Evolutionary conservation across 352 stramenopile genomes (phyloP).

Genomic region (Pythium sp.): DNA sequence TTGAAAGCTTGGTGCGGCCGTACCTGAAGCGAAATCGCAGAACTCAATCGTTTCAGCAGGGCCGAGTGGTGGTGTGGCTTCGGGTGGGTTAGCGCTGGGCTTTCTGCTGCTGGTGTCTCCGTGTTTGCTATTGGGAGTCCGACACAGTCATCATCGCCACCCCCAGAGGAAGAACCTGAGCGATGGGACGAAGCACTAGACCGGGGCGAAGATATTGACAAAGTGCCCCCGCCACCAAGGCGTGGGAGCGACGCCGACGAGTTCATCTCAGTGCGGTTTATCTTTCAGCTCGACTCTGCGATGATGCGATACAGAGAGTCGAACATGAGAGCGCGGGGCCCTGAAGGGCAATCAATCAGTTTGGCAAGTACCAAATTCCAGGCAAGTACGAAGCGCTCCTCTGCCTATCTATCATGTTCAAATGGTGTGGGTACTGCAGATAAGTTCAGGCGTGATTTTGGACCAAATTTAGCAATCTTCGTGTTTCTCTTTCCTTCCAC

Average conservation of each 20-base stretch:
- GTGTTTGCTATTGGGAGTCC: background rate
- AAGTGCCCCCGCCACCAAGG: background rate
- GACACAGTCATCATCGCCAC: background rate
- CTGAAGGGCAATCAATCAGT: too few species aligned
- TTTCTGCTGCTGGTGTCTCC: background rate
- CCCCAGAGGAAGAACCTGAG: background rate
- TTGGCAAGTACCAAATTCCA: too few species aligned
- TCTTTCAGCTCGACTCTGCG: too few species aligned
- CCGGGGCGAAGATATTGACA: background rate
- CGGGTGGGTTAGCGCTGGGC: background rate
- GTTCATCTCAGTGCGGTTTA: background rate
- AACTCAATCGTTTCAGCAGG: background rate
- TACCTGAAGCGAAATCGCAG: constrained; percentile 6
- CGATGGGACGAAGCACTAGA: background rate
- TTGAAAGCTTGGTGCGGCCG: background rate
- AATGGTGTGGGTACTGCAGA: too few species aligned
- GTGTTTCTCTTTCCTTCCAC: too few species aligned
- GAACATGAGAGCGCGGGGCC: too few species aligned
- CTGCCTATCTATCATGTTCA: too few species aligned
- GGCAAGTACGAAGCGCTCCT: too few species aligned
- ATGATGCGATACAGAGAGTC: background rate
- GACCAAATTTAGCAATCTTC: too few species aligned
- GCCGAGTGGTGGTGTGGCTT: background rate
- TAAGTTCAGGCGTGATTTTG: too few species aligned
- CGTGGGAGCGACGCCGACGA: constrained; percentile 2